A percentile compares a stretch with the other conserved stretches of the same genome.
phyloP scores from a whole-genome alignment of 805 yeast genomes.

The Scheffersomyces lignosus region DNA sequence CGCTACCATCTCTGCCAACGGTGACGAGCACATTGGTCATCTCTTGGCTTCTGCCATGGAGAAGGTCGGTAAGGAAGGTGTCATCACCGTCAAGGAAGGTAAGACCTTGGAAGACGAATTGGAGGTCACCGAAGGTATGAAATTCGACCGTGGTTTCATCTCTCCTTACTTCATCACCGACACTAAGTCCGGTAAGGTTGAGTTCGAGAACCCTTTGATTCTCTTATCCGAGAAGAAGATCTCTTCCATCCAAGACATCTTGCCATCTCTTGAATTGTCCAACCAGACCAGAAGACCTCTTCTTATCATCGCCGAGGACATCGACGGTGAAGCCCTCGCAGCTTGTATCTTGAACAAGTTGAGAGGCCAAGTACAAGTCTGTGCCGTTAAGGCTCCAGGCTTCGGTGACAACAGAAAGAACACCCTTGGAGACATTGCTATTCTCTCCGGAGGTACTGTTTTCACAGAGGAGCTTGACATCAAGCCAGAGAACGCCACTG shows the following conservation, averaged over 20 bases:
- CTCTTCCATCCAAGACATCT: constrained; percentile 82
- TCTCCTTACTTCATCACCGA: constrained; percentile 96
- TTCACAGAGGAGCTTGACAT: constrained; percentile 92
- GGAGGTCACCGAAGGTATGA: constrained; percentile 97
- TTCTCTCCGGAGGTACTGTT: constrained; percentile 89
- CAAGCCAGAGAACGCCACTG: constrained; percentile 92
- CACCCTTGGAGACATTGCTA: constrained; percentile 93
- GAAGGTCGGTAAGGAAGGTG: constrained; percentile 99
- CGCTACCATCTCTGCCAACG: constrained; percentile 96
- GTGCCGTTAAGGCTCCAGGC: constrained; percentile 98
- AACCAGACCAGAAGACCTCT: constrained; percentile 92
- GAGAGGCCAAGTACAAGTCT: constrained; percentile 97
- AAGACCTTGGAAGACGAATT: constrained; percentile 95
- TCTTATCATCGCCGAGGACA: constrained; percentile 89
- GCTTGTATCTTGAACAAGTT: constrained; percentile 96
- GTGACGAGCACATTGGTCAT: constrained; percentile 89
- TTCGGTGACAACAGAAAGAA: constrained; percentile 98
- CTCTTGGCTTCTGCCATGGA: constrained; percentile 95
- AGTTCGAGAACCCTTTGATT: constrained; percentile 89
- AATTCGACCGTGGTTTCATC: constrained; percentile 95
- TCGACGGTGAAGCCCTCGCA: constrained; percentile 98
- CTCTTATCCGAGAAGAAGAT: constrained; percentile 91
- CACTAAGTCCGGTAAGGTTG: constrained; percentile 89
- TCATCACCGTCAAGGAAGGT: constrained; percentile 95
- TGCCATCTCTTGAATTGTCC: constrained; percentile 91